Evolutionary conservation across 148 eudicot genomes (phyloP), one percentile per base, ranked within the genome.

Genomic region (Persicaria maculosa): DNA sequence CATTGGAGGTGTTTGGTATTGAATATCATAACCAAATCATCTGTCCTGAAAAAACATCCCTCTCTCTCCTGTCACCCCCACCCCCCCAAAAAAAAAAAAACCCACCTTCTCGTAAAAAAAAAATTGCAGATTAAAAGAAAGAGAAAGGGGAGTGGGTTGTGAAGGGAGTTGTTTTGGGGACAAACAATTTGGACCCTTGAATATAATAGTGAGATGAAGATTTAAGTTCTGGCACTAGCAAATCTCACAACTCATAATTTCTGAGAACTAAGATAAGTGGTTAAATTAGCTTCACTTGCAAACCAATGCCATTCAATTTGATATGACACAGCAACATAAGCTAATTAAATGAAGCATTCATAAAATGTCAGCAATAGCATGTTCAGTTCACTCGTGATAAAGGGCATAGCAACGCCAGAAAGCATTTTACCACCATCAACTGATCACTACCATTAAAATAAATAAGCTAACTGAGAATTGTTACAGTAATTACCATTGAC

Each of bases 401-500:
- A 59, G 36, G 10, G 14, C 43, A 59, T 9, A 59, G 10, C 5
- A 59, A 22, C 19, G 8, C 70, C 47, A 43, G 46, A 43, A 40
- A 65, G 70, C 16, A 65, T 40, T 36, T 25, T 20, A 40, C 67
- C 43, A 10, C 31, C 62, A 57, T 19, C 25, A 57, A 57, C 11
- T 57, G 44, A 62, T 31, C 16, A 10, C 44, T 62, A 62, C 20
- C 65, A 59, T 6, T 9, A 22, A 20, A 9, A 59, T 36, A 59
- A 59, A 59, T 10, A 9, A 5, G 31, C 44, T 25, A 36, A 46
- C 17, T 22, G 54, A n/a, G 73, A 46, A 71, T 47, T 8, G 54
- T 71, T 52, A 71, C 25, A 25, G 53, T 20, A 54, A 74, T 61
- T 81, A 87, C 90, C 84, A 82, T 47, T 5, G 88, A 72, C 20